Evolutionary conservation across 2,329 filamentous ascomycete genomes (phyloP).

Genomic region (Hypomyces rosellus): DNA sequence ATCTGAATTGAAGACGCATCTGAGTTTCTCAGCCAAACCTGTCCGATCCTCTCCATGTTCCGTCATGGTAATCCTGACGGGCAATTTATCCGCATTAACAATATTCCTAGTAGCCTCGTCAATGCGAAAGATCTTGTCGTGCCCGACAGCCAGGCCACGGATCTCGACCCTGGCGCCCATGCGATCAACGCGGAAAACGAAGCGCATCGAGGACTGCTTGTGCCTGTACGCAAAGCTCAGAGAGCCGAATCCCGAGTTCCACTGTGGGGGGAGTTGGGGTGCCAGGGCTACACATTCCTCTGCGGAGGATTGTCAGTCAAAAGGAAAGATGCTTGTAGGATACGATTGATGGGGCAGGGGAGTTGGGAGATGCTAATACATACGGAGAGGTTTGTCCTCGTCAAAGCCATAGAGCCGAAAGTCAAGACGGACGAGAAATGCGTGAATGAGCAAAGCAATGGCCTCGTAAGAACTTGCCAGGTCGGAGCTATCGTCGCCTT

Average conservation of each 20-base stretch:
- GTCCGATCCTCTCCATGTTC: constrained; percentile 44
- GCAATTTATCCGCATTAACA: constrained; percentile 53
- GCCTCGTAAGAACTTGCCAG: constrained; percentile 72
- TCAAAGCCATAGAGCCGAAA: constrained; percentile 80
- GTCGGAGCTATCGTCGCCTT: constrained; percentile 51
- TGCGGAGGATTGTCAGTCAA: constrained; percentile 5
- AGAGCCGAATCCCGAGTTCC: constrained; percentile 68
- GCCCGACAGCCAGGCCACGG: constrained; percentile 69
- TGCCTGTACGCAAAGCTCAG: constrained; percentile 85
- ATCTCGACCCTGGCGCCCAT: constrained; percentile 81
- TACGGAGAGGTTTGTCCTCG: constrained; percentile 71
- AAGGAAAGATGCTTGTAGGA: too few species aligned
- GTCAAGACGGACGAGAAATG: constrained; percentile 71
- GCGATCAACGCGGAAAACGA: constrained; percentile 73
- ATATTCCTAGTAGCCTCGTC: constrained; percentile 69
- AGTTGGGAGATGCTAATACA: constrained; percentile 12
- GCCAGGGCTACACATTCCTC: constrained; percentile 48
- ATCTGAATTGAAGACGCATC: constrained; percentile 66
- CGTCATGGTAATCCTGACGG: constrained; percentile 48
- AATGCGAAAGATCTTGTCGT: constrained; percentile 74
- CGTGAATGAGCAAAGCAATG: constrained; percentile 76
- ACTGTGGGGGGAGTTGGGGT: constrained; percentile 63
- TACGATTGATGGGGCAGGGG: not conserved
- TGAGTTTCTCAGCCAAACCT: constrained; percentile 41
- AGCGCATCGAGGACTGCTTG: constrained; percentile 76